A percentile compares a stretch with the other conserved stretches of the same genome.
Conservation (phyloP, 2,329 filamentous ascomycete species). For the Hymenoscyphus fraxineus region DNA sequence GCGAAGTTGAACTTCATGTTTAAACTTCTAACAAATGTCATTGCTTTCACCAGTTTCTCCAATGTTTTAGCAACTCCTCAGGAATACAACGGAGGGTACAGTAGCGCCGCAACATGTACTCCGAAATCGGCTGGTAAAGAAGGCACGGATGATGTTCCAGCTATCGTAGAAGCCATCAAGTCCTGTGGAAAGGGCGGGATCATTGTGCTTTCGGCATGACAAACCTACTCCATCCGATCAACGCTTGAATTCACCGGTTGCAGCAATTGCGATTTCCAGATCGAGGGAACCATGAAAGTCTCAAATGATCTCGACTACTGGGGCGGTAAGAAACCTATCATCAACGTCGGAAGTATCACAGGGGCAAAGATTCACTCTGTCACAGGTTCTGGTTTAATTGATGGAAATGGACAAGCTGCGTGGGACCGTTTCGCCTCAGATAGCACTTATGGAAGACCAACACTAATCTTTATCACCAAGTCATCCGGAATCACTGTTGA, state of each 20-base stretch:
- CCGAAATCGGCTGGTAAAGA: conserved; percentile 18
- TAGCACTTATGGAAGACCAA: conserved; percentile 39
- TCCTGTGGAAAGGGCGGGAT: conserved; percentile 41
- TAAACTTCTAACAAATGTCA: not conserved
- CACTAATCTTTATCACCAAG: conserved; percentile 40
- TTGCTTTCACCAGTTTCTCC: not conserved
- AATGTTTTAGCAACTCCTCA: conserved; percentile 1
- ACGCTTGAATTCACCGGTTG: conserved; percentile 42
- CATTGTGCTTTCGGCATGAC: conserved; percentile 41
- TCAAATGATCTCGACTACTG: conserved; percentile 40
- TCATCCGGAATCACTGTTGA: conserved; percentile 38
- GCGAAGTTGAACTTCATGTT: not conserved
- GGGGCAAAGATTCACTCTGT: conserved; percentile 40
- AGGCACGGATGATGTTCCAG: conserved; percentile 41
- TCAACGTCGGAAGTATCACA: conserved; percentile 38
- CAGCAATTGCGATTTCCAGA: conserved; percentile 42
- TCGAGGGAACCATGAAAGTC: conserved; percentile 43
- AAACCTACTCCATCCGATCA: conserved; percentile 43
- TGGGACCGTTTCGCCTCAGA: conserved; percentile 41
- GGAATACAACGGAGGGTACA: conserved; percentile 5
- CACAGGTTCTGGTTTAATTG: conserved; percentile 41
- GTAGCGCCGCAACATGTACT: conserved; percentile 21
- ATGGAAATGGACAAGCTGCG: conserved; percentile 45
- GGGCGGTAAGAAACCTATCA: conserved; percentile 40
- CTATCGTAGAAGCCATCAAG: conserved; percentile 41